Evolutionary conservation across 106 monocot species (phyloP), one percentile per base, ranked within the genome.

Genomic region (Platanthera guangdongensis): DNA sequence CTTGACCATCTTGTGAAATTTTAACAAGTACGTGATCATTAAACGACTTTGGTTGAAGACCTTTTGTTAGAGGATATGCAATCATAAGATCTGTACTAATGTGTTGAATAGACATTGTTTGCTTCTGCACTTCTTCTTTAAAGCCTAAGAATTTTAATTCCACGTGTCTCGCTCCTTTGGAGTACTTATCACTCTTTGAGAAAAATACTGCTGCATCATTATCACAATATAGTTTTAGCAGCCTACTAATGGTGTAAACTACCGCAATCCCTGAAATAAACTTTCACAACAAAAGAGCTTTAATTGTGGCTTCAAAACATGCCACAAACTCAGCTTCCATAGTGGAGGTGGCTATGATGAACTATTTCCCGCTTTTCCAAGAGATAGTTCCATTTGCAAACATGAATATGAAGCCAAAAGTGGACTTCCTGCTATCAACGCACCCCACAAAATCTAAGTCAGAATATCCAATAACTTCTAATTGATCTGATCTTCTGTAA

Each of bases 211-310:
- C 15, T 74, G 19, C 8, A 1, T 8, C 7, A 52, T 74, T 74
- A 73, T 80, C 32, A 80, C 39, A 65, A 52, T 80, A 74, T 74
- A 80, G 16, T 65, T 80, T 80, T 51, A 74, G 3, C 48, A 14
- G 50, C 63, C 32, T 74, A 14, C 14, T 12, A 65, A 78, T 78
- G 16, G 4, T 39, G 30, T 78, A 0, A 15, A 53, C 9, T 70
- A 71, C 25, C n/a, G 45, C 14, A 74, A 64, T 50, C n/a, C 25
- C 32, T 64, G 50, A 74, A 28, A 73, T 73, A 50, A 62, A 60
- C 3, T 77, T 77, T n/a, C 13, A 12, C 2, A 77, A 50, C 49
- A 0, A 67, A 51, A 77, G 51, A 10, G 21, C 73, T 0, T 73
- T 7, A 79, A 51, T 4, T 10, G 51, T 69, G 11, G 68, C 78